Evolutionary conservation across 2,329 filamentous ascomycete species (phyloP).

Genomic region (Rutstroemia sp.): DNA sequence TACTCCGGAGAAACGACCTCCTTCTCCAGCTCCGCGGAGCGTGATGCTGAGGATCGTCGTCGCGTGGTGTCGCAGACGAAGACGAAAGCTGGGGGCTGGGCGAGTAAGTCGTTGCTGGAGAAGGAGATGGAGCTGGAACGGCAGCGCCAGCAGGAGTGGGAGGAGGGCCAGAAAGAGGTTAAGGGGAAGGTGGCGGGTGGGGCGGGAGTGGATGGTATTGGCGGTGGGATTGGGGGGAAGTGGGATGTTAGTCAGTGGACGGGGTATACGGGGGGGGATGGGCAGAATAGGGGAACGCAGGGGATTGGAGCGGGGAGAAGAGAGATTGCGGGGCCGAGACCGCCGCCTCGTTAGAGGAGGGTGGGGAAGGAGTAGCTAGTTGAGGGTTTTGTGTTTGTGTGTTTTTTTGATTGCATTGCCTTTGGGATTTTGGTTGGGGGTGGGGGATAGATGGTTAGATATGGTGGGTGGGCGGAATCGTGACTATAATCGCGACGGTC

Average conservation of each 20-base stretch:
- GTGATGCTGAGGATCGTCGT: constrained; percentile 41
- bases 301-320: constrained; percentile 64
- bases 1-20: constrained; percentile 36
- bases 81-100: constrained; percentile 46
- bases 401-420: too few relatives aligned
- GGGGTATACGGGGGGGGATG: constrained; percentile 69
- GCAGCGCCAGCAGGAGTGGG: constrained; percentile 57
- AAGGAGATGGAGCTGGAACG: constrained; percentile 55
- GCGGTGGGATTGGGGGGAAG: constrained; percentile 57
- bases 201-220: constrained; percentile 51
- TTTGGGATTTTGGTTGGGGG: too few relatives aligned
- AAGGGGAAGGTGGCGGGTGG: constrained; percentile 40
- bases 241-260: constrained; percentile 56
- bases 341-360: constrained; percentile 33
- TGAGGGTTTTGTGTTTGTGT: too few relatives aligned
- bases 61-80: constrained; percentile 40
- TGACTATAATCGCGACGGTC: too few relatives aligned
- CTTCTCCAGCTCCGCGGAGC: constrained; percentile 36
- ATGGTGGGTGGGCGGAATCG: too few relatives aligned
- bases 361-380: too few relatives aligned
- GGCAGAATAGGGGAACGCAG: constrained; percentile 58
- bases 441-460: too few relatives aligned
- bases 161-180: constrained; percentile 60
- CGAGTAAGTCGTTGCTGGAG: constrained; percentile 47
- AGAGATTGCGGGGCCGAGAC: constrained; percentile 73